Evolutionary conservation across 1,139 yeast species (phyloP).

Genomic region (Kodamaea arcana): DNA sequence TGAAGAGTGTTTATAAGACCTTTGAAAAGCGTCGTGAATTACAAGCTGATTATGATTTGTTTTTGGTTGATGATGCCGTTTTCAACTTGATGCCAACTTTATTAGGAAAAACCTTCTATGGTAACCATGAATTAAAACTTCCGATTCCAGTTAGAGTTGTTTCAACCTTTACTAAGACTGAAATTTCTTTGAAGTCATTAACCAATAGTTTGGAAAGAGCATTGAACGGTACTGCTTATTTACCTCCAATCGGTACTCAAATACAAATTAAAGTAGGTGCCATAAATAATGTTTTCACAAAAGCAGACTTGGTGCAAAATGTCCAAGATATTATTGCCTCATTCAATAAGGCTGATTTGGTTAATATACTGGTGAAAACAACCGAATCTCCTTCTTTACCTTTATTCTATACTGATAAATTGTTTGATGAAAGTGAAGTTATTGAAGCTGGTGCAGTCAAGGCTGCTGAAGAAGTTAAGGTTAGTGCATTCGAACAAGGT

Average conservation of each 20-base stretch:
- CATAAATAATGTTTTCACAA: constrained; percentile 31
- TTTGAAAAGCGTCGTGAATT: constrained; percentile 70
- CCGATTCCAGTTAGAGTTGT: constrained; percentile 69
- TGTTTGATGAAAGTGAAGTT: constrained; percentile 38
- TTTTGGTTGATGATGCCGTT: constrained; percentile 79
- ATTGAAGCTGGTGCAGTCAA: constrained; percentile 20
- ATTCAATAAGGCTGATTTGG: constrained; percentile 43
- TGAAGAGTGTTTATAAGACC: constrained; percentile 65
- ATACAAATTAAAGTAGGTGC: constrained; percentile 66
- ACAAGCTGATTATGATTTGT: constrained; percentile 58
- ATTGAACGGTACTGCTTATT: constrained; percentile 55
- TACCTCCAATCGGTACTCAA: constrained; percentile 73
- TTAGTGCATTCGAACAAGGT: constrained; percentile 67
- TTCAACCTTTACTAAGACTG: constrained; percentile 29
- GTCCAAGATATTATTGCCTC: constrained; percentile 51
- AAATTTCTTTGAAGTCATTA: constrained; percentile 54
- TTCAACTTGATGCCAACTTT: constrained; percentile 76
- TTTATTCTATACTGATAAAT: constrained; percentile 61
- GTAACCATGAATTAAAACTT: constrained; percentile 48
- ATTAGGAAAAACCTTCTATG: constrained; percentile 75
- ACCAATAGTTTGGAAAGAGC: constrained; percentile 58
- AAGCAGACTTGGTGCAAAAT: constrained; percentile 46
- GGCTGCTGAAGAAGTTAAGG: constrained; percentile 27
- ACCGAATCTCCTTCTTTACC: constrained; percentile 80
- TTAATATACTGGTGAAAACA: constrained; percentile 68